A percentile compares a stretch with the other conserved stretches of the same genome.
phyloP scores from a whole-genome alignment of 805 yeast species.

The Saturnispora mendoncae region DNA sequence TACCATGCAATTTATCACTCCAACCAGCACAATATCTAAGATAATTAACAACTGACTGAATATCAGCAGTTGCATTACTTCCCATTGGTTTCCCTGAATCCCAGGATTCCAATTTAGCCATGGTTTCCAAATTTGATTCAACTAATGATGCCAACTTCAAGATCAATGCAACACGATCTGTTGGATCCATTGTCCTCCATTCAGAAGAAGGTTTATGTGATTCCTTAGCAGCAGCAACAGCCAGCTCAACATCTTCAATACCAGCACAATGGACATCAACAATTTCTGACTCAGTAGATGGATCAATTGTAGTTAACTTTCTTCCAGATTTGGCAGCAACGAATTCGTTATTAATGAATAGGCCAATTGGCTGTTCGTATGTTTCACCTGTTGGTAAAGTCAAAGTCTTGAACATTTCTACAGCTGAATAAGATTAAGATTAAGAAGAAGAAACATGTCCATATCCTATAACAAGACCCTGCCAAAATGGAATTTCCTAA shows the following conservation, averaged over 20 bases:
- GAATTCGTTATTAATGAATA: constrained; percentile 51
- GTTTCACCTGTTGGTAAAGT: constrained; percentile 39
- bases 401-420: constrained; percentile 13
- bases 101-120: constrained; percentile 43
- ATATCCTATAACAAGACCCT: no score
- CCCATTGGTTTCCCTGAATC: constrained; percentile 49
- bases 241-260: constrained; percentile 39
- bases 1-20: constrained; percentile 50
- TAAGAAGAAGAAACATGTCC: background rate
- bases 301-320: constrained; percentile 37
- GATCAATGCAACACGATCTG: constrained; percentile 34
- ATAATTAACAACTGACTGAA: constrained; percentile 37
- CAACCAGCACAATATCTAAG: constrained; percentile 52
- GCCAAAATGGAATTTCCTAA: no score
- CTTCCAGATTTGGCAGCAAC: constrained; percentile 27
- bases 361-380: constrained; percentile 51
- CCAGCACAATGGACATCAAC: constrained; percentile 40
- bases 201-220: constrained; percentile 29
- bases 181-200: constrained; percentile 40
- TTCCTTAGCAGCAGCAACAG: constrained; percentile 41
- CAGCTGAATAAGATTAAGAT: background rate
- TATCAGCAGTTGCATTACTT: constrained; percentile 41
- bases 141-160: constrained; percentile 42
- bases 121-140: constrained; percentile 39
- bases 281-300: constrained; percentile 41